These are phyloP conservation scores for Phoma sp. DNA, from an alignment of 2,329 filamentous ascomycete species.

Conservation along the genomic window DNA sequence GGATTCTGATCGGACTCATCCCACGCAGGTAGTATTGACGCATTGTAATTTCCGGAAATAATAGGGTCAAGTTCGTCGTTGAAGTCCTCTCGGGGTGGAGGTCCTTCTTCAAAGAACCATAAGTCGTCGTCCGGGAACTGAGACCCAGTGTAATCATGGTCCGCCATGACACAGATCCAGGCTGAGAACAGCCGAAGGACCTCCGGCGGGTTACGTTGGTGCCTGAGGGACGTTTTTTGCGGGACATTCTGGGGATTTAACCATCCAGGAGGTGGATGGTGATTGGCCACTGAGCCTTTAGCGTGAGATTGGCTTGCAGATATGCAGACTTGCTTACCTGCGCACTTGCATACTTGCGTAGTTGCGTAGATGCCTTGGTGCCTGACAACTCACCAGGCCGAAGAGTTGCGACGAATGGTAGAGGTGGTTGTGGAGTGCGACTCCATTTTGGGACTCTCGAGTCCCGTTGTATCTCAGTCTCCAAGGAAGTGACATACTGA, in stretches of 20 bases:
- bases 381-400: background rate
- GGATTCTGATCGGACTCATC: background rate
- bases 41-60: background rate
- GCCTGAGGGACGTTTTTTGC: background rate
- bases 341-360: slow-evolving; percentile 15
- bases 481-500: too few species aligned
- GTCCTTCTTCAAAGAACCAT: background rate
- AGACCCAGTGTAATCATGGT: background rate
- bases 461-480: too few species aligned
- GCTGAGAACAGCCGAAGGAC: too few species aligned
- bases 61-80: background rate
- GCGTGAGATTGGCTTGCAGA: slow-evolving; percentile 17
- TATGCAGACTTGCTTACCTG: slow-evolving; percentile 10
- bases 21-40: background rate
- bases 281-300: background rate
- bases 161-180: background rate
- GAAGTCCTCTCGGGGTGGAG: background rate
- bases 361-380: slow-evolving; percentile 14
- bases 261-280: background rate
- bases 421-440: background rate
- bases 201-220: background rate
- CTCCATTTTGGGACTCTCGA: too few species aligned
- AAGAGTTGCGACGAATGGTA: background rate
- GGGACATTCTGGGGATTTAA: background rate
- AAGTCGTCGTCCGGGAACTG: background rate